These are phyloP conservation scores for Eucalyptus decipiens DNA, from an alignment of 345 rosid genomes.

Conservation along the genomic window DNA sequence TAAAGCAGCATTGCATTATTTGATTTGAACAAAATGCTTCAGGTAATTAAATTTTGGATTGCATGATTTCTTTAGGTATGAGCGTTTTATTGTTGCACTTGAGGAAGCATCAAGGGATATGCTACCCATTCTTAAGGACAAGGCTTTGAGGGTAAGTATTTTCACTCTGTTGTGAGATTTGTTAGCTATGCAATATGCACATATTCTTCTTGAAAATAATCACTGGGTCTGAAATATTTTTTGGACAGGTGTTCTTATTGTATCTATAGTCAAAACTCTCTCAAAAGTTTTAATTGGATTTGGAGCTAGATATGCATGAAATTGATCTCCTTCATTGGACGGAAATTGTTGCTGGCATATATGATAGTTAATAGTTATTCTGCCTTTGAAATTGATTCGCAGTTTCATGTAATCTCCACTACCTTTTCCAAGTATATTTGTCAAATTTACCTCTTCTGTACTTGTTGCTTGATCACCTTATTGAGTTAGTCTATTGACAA, in stretches of 20 bases:
- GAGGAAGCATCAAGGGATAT: constrained; percentile 95
- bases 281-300: not conserved
- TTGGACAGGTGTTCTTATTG: not conserved
- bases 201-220: not conserved
- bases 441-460: not conserved
- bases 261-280: not conserved
- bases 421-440: not conserved
- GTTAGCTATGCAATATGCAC: not conserved
- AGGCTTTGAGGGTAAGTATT: constrained; percentile 61
- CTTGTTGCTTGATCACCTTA: not conserved
- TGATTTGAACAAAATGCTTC: not conserved
- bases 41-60: too few relatives aligned
- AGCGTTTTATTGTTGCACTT: constrained; percentile 65
- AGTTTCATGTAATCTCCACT: not conserved
- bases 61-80: constrained; percentile 40
- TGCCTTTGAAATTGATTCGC: not conserved
- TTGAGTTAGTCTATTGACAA: not conserved
- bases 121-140: constrained; percentile 79
- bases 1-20: not conserved
- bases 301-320: not conserved
- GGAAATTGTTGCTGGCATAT: not conserved
- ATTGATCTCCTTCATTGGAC: not conserved
- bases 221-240: not conserved
- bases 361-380: not conserved
- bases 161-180: not conserved